Base-by-base conservation (phyloP, 1,284 basidiomycete species). In the Vanrija sp. region DNA sequence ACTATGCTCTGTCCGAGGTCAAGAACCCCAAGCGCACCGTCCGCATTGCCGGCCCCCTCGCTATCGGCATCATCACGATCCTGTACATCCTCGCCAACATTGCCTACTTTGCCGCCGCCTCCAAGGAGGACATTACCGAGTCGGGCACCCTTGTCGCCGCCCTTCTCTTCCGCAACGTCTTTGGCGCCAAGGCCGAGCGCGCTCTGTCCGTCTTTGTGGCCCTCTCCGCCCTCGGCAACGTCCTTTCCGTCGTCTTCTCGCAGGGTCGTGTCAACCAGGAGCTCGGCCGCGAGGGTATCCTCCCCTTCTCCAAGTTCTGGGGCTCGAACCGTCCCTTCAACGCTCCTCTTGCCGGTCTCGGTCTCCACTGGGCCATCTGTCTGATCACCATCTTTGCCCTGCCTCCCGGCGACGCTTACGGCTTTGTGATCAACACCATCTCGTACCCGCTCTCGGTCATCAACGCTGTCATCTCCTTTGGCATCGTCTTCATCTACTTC, bases 341-440 rank as follows among this genome's bases (percentile, higher is more conserved):
- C 72, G 18, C 74, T 65, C 57, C 57, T 8, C 52, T 58, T 28
- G 52, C 57, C 8, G 57, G 57, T 48, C 52, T 54, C 14, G 52
- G 46, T 8, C 57, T 58, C 38, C 57, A 82, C 45, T 63, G 79
- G 12, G 65, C 82, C 38, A 80, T 81, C 60, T 83, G 82, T 0
- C 67, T 80, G n/a, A 77, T 83, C 59, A 78, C 85, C 47, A 80
- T 85, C 61, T 67, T 83, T 23, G 80, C 77, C 0, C 80, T 81
- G 18, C 83, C 83, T 1, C 76, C 81, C 21, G 80, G 80, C 45
- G 81, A 82, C 64, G 81, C 82, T 0, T 83, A 82, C 74, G 78
- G 78, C 55, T 81, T 83, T 62, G 55, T 67, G 42, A 51, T 59
- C 53, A 59, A 59, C 57, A 59, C 57, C n/a, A 59, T 59, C 51